Percentiles rank a stretch among this genome's conserved stretches.
Conservation (phyloP, 176 grass and related monocot genomes). For the Phoenix dactylifera region DNA sequence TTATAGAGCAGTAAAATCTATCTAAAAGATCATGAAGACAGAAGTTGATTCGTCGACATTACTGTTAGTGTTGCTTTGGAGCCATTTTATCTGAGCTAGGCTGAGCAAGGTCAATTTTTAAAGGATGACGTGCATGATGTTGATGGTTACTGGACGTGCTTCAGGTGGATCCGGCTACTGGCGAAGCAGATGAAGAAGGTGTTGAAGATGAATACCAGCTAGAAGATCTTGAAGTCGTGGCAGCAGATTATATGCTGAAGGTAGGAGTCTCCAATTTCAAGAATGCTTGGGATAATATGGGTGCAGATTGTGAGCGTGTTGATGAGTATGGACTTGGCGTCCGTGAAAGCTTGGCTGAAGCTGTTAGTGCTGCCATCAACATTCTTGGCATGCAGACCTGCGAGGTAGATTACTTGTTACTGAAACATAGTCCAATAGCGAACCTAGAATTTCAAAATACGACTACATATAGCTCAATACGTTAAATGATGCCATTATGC, state of each 20-base stretch:
- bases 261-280: conserved; percentile 88
- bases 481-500: too few relatives aligned
- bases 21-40: too few relatives aligned
- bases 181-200: conserved; percentile 89
- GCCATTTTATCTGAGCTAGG: too few relatives aligned
- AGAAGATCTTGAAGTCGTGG: conserved; percentile 79
- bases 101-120: too few relatives aligned
- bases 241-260: conserved; percentile 92
- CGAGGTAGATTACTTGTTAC: conserved; percentile 43
- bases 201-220: conserved; percentile 98
- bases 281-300: conserved; percentile 96
- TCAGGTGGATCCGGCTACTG: conserved; percentile 79
- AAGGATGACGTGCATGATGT: too few relatives aligned
- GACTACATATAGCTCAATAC: too few relatives aligned
- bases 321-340: conserved; percentile 93
- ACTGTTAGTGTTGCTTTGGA: too few relatives aligned
- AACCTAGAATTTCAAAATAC: too few relatives aligned
- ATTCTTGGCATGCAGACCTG: conserved; percentile 98
- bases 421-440: too few relatives aligned
- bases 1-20: too few relatives aligned
- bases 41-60: too few relatives aligned
- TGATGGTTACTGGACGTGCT: conserved; percentile 2
- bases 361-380: conserved; percentile 73
- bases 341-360: conserved; percentile 74
- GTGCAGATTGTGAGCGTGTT: conserved; percentile 62